phyloP scores from a whole-genome alignment of 2,329 filamentous ascomycete genomes.

The Calonectria pseudoturangicola region DNA sequence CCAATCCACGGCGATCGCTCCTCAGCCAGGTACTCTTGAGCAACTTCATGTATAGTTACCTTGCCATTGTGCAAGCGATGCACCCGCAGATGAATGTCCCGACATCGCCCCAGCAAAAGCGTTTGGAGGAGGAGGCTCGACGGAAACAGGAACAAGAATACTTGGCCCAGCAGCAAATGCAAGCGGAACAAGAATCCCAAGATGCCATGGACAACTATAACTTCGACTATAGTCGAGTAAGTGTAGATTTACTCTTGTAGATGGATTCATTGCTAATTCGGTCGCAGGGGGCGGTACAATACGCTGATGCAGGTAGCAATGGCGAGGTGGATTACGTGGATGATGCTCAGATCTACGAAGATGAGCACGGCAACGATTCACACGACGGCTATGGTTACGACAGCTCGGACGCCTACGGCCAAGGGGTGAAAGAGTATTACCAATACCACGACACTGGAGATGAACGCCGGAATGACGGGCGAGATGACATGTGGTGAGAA shows the following conservation, averaged over 20 bases:
- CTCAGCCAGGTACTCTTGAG: conserved; percentile 97
- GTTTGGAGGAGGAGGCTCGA: conserved; percentile 73
- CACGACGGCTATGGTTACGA: conserved; percentile 62
- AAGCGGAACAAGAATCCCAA: conserved; percentile 66
- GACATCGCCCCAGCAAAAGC: conserved; percentile 84
- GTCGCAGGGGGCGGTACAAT: conserved; percentile 66
- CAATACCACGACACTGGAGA: conserved; percentile 60
- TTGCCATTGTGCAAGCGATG: conserved; percentile 99
- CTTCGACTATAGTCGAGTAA: conserved; percentile 72
- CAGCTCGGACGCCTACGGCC: conserved; percentile 61
- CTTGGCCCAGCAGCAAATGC: conserved; percentile 66
- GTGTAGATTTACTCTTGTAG: conserved; percentile 47
- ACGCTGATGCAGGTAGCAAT: conserved; percentile 65
- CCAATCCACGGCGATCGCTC: conserved; percentile 93
- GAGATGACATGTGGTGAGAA: conserved; percentile 67
- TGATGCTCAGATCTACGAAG: conserved; percentile 72
- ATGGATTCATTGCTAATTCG: conserved; percentile 23
- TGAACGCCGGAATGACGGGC: conserved; percentile 61
- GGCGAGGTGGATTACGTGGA: conserved; percentile 70
- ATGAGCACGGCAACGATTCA: conserved; percentile 67
- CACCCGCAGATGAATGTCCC: conserved; percentile 96
- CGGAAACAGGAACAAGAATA: conserved; percentile 71
- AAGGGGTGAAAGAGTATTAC: conserved; percentile 64
- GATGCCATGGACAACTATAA: conserved; percentile 71
- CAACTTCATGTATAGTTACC: conserved; percentile 99